Conservation (phyloP, 2,329 filamentous ascomycete genomes). For the Dothiorella sarmentorum region DNA sequence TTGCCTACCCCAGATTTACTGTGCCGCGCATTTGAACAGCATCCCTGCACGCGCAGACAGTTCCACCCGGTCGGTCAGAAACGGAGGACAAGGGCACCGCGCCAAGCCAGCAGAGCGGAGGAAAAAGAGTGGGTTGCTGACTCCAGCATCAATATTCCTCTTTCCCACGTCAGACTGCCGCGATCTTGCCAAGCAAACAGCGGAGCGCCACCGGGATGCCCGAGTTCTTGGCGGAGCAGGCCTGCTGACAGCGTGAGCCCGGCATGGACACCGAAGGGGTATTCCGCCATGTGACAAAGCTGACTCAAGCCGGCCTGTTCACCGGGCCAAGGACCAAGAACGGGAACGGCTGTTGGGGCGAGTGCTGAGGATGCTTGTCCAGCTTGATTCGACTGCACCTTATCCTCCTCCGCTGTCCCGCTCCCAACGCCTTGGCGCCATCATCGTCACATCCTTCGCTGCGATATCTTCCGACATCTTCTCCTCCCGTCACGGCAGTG, state of each 20-base stretch:
- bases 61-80: neutral
- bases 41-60: neutral
- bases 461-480: neutral
- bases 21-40: conserved; percentile 11
- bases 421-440: neutral
- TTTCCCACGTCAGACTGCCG: neutral
- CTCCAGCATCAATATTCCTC: too few species aligned
- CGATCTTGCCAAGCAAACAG: neutral
- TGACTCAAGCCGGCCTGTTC: neutral
- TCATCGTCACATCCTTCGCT: neutral
- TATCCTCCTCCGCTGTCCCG: neutral
- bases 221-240: neutral
- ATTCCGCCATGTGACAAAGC: neutral
- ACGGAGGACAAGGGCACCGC: too few species aligned
- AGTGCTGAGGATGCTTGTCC: conserved; percentile 5
- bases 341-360: conserved; percentile 6
- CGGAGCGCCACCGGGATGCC: neutral
- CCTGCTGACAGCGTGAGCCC: neutral
- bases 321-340: conserved; percentile 9
- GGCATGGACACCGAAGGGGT: neutral
- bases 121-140: neutral
- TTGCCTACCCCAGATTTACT: conserved; percentile 18
- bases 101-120: too few species aligned
- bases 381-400: conserved; percentile 10
- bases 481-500: neutral